Base-by-base conservation (phyloP, 2,329 filamentous ascomycete species). In the Exophiala spinifera region DNA sequence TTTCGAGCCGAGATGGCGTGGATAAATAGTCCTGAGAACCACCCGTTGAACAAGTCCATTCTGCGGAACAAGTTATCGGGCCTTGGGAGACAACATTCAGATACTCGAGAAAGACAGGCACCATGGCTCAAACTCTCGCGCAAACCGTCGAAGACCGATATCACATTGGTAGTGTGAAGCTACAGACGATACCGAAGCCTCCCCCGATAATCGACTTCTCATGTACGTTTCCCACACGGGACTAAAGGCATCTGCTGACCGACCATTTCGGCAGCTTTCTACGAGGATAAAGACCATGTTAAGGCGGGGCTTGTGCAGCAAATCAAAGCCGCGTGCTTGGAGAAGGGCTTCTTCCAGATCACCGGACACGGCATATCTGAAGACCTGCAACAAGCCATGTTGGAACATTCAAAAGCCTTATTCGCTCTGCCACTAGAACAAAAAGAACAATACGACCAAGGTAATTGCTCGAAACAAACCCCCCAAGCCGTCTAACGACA, bases 321-420 rank as follows among this genome's bases (percentile, higher is more conserved):
- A 46, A 66, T 78, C 20, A 68, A 73, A 7, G 61, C 68, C 28
- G 73, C 74, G 44, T 78, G 75, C 56, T 64, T 71, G 15, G 72
- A 66, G 61, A 78, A 69, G 17, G 78, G 78, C 3, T 81, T 81
- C 65, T 80, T 82, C 66, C 77, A 80, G 60, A 73, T 82, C 46
- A 69, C 70, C 6, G 74, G 74, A 11, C 78, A 81, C 60, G 67
- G 72, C 3, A 70, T 82, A 3, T 65, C 74, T 1, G 56, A 67
- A 3, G 55, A 63, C 5, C 64, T 76, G 14, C 77, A 76, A 59
- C 55, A 70, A 8, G 64, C 65, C 2, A 69, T 75, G 1, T 69
- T 81, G 51, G 59, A 70, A 15, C 67, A 71, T 3, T 69, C 73
- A 14, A 69, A 72, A 59, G 68, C 67, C 10, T 74, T 83, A 62